Base-by-base conservation (phyloP, 1,284 basidiomycete genomes). In the Ustilago curta region DNA sequence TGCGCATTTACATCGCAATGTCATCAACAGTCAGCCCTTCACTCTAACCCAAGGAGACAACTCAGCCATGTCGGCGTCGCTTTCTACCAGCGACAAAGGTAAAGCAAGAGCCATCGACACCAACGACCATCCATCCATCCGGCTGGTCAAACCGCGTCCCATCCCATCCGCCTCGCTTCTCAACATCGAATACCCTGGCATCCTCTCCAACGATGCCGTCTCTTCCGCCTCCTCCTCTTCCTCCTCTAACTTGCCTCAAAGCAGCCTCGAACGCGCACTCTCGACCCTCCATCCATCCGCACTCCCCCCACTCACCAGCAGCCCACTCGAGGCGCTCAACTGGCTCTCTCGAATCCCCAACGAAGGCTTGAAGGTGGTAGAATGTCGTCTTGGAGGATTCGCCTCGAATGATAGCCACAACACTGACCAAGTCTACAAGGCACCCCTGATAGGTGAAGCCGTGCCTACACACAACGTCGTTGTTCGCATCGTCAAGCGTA, bases 121-220 rank as follows among this genome's bases (percentile, higher is more conserved):
- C 18, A 12, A 18, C 40, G 35, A 54, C 16, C 27, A n/a, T 3
- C 47, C 45, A 19, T 40, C 70, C 16, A 61, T 55, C 1, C 40
- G 39, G 12, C 60, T 52, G 43, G 59, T 71, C 48, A 16, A 57
- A 21, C 60, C 70, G 4, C 64, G 53, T 27, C 54, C 54, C 19
- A 67, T 83, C 3, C 82, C 82, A 3, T 12, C 64, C 32, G 69
- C 59, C 8, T 32, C 51, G 1, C 58, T 81, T 8, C 48, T 82
- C 48, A 67, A 67, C 25, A 61, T 83, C 59, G 82, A 83, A 43
- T 83, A 82, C 57, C 82, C 82, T 2, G 82, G 79, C 43, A 59
- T 78, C 25, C 54, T 78, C 4, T 37, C 53, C 2, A 18, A 49
- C 8, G 47, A 60, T 16, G 32, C 49, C 8, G 32, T n/a, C n/a